Base-by-base conservation (phyloP, 352 stramenopile genomes). In the Globisporangium polare region DNA sequence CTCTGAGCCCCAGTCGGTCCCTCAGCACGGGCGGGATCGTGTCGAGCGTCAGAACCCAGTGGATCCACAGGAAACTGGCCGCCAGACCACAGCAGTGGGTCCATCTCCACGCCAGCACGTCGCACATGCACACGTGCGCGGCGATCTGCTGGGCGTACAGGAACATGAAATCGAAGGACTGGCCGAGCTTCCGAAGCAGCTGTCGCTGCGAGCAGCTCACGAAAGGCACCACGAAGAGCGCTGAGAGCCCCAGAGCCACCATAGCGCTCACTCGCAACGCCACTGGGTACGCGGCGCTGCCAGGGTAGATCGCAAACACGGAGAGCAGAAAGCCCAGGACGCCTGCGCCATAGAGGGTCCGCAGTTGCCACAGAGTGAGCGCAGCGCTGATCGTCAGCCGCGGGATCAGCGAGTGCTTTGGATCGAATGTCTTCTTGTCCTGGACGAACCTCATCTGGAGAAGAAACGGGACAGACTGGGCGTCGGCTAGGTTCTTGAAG, bases 21-120 rank as follows among this genome's bases (percentile, higher is more conserved):
- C 51, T 54, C 22, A 56, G 29, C 2, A 72, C 33, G 5, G 65
- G 60, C 7, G 68, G 68, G 20, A 74, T 29, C 13, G 67, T 53
- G 39, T 68, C 67, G 18, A 73, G 62, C 17, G 55, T 55, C 13
- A 73, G 42, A 6, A 71, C 51, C 63, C 58, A 71, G 37, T 63
- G 60, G 18, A 35, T 63, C 67, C 63, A 73, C 15, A 67, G 5
- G 33, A 51, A 63, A n/a, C 37, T 60, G 13, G 49, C 35, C 17
- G 53, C 6, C 3, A 63, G 17, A 0, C 26, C 39, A 13, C 61
- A 39, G 29, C 41, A 54, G 29, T 63, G 63, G 0, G 26, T n/a
- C 33, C 46, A 63, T 39, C 63, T 50, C 54, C 63, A 73, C 22
- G 39, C 26, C 2, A 68, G 33, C 12, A 73, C 5, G 22, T 63